A percentile compares a stretch with the other conserved stretches of the same genome.
phyloP scores from a whole-genome alignment of 108 stramenopile species.

The Cyclostephanos invisitatus region DNA sequence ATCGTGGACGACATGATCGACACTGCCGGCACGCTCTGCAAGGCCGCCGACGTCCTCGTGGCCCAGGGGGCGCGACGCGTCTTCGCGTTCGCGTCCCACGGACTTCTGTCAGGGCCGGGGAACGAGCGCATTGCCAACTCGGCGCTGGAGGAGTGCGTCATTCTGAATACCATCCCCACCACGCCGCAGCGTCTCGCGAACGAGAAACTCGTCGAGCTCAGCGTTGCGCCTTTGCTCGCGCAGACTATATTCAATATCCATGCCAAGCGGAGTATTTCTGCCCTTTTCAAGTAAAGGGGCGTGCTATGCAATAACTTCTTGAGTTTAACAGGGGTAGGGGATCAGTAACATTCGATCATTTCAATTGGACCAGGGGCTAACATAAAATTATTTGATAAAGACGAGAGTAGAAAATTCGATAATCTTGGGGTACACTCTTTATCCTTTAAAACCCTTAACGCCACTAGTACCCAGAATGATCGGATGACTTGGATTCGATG shows the following conservation, averaged over 20 bases:
- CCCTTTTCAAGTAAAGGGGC: slow-evolving; percentile 94
- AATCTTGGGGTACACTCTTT: background rate
- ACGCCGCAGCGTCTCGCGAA: slow-evolving; percentile 87
- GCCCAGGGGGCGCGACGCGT: slow-evolving; percentile 95
- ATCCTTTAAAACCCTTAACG: no score
- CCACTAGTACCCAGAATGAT: background rate
- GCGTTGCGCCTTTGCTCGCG: slow-evolving; percentile 95
- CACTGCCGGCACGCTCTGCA: slow-evolving; percentile 99
- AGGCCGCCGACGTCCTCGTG: slow-evolving; percentile 95
- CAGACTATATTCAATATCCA: slow-evolving; percentile 99
- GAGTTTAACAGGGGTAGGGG: background rate
- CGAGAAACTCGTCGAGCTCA: slow-evolving; percentile 91
- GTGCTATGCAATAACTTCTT: background rate
- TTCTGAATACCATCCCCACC: slow-evolving; percentile 90
- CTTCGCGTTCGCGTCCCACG: slow-evolving; percentile 99
- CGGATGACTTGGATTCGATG: background rate
- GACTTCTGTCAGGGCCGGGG: slow-evolving; percentile 96
- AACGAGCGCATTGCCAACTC: slow-evolving; percentile 95
- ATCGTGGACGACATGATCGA: slow-evolving; percentile 99
- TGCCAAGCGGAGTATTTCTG: slow-evolving; percentile 98
- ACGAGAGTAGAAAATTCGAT: background rate
- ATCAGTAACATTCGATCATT: background rate
- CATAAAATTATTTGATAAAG: background rate
- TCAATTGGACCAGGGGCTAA: background rate
- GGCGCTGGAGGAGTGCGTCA: slow-evolving; percentile 93